Evolutionary conservation across 2,329 filamentous ascomycete species (phyloP).

Genomic region (Penicillium olsonii): DNA sequence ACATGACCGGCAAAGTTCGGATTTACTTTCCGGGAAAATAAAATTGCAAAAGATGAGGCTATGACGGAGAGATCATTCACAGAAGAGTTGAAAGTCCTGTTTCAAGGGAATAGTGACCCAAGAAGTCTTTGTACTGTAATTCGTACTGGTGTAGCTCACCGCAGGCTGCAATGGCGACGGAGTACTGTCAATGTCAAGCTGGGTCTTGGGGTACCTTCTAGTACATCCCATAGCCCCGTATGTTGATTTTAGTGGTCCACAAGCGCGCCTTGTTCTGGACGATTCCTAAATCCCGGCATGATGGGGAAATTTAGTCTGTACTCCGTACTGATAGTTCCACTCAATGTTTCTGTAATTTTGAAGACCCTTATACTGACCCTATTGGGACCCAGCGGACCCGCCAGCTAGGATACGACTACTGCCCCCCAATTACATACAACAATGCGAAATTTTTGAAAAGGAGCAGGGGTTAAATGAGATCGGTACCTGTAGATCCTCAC

Average conservation of each 20-base stretch:
- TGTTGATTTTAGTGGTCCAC: not conserved
- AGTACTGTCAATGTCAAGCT: too few species aligned
- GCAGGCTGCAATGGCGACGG: too few species aligned
- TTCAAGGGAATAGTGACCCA: too few species aligned
- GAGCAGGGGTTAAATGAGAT: slow-evolving; percentile 1
- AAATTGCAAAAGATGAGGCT: not conserved
- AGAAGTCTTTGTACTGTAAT: too few species aligned
- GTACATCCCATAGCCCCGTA: not conserved
- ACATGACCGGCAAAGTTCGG: not conserved
- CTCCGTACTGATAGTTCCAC: slow-evolving; percentile 1
- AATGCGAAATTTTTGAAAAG: not conserved
- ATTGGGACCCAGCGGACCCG: slow-evolving; percentile 1
- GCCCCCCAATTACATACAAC: not conserved
- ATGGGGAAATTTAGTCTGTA: not conserved
- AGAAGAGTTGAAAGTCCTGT: not conserved
- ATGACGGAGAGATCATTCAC: not conserved
- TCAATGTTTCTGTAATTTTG: not conserved
- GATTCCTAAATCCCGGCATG: not conserved
- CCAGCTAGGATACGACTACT: not conserved
- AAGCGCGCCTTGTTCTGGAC: not conserved
- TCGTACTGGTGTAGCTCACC: too few species aligned
- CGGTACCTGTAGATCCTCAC: slow-evolving; percentile 6
- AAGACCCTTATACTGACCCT: not conserved
- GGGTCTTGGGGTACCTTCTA: too few species aligned
- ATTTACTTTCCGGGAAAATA: not conserved